These are phyloP conservation scores for Sisymbrium irio DNA, from an alignment of 345 rosid species.

Conservation along the genomic window DNA sequence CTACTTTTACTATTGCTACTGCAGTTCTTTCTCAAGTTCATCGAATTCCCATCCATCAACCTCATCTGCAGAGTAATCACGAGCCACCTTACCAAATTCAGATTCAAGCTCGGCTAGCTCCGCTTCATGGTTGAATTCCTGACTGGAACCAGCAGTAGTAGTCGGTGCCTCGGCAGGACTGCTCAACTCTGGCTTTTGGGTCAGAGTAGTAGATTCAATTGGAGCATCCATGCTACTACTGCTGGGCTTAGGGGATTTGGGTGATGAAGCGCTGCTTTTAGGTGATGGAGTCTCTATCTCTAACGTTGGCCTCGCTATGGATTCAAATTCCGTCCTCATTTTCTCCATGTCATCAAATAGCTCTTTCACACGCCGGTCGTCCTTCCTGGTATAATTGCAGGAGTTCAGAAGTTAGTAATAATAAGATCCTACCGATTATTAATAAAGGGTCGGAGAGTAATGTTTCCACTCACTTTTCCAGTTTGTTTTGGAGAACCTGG, in stretches of 20 bases:
- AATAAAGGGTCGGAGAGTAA: background rate
- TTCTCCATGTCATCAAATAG: slow-evolving; percentile 77
- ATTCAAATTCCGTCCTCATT: slow-evolving; percentile 69
- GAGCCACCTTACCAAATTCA: slow-evolving; percentile 78
- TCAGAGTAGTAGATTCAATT: slow-evolving; percentile 25
- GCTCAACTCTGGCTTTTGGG: slow-evolving; percentile 38
- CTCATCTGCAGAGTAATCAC: slow-evolving; percentile 74
- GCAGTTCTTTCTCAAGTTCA: slow-evolving; percentile 87
- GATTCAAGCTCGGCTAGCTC: slow-evolving; percentile 90
- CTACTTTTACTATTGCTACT: slow-evolving; percentile 14
- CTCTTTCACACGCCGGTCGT: slow-evolving; percentile 53
- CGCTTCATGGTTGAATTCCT: slow-evolving; percentile 49
- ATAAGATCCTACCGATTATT: background rate
- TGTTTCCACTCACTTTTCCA: slow-evolving; percentile 48
- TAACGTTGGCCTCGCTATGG: slow-evolving; percentile 77
- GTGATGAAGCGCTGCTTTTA: slow-evolving; percentile 28
- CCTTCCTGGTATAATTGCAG: slow-evolving; percentile 55
- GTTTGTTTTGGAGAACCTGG: slow-evolving; percentile 49
- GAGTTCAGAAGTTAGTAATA: background rate
- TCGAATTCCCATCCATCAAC: slow-evolving; percentile 96
- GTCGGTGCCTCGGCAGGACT: slow-evolving; percentile 29
- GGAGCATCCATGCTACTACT: slow-evolving; percentile 32
- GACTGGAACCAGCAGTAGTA: slow-evolving; percentile 28
- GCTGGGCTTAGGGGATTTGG: slow-evolving; percentile 36
- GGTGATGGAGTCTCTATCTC: slow-evolving; percentile 67